These are phyloP conservation scores for Ophiocordyceps camponoti-saundersi DNA, from an alignment of 2,329 filamentous ascomycete genomes.

Conservation along the genomic window DNA sequence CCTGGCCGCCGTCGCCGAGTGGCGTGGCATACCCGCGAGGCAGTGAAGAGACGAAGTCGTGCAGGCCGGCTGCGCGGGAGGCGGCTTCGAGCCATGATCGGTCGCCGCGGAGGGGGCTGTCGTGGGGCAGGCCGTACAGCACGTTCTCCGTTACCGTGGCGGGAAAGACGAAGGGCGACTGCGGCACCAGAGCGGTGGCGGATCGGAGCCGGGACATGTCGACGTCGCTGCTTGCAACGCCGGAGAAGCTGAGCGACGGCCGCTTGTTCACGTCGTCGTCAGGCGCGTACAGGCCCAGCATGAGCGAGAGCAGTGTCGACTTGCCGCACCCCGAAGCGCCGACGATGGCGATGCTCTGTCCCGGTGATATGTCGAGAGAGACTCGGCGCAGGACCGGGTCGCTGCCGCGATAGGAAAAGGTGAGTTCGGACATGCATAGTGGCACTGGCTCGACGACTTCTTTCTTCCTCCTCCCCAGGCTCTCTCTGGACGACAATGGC, in stretches of 20 bases:
- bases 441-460: slow-evolving; percentile 16
- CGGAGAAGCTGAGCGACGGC: slow-evolving; percentile 37
- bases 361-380: slow-evolving; percentile 44
- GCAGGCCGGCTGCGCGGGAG: slow-evolving; percentile 41
- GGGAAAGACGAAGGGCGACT: slow-evolving; percentile 62
- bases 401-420: slow-evolving; percentile 55
- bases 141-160: slow-evolving; percentile 67
- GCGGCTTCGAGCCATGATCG: slow-evolving; percentile 33
- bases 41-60: slow-evolving; percentile 60
- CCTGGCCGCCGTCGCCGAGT: slow-evolving; percentile 60
- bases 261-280: not conserved
- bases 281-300: slow-evolving; percentile 53
- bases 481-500: slow-evolving; percentile 24
- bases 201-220: slow-evolving; percentile 43
- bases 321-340: slow-evolving; percentile 84
- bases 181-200: slow-evolving; percentile 50
- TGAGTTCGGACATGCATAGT: slow-evolving; percentile 34
- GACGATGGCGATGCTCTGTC: slow-evolving; percentile 60
- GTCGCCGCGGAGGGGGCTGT: slow-evolving; percentile 29
- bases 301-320: slow-evolving; percentile 60
- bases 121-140: slow-evolving; percentile 50
- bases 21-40: slow-evolving; percentile 42
- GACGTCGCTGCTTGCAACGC: slow-evolving; percentile 36
- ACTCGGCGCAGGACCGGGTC: slow-evolving; percentile 42
- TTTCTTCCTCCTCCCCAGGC: slow-evolving; percentile 34